Percentiles rank a stretch among this genome's conserved stretches.
Conservation (phyloP, 257 asterid genomes). For the Przewalskia tangutica region DNA sequence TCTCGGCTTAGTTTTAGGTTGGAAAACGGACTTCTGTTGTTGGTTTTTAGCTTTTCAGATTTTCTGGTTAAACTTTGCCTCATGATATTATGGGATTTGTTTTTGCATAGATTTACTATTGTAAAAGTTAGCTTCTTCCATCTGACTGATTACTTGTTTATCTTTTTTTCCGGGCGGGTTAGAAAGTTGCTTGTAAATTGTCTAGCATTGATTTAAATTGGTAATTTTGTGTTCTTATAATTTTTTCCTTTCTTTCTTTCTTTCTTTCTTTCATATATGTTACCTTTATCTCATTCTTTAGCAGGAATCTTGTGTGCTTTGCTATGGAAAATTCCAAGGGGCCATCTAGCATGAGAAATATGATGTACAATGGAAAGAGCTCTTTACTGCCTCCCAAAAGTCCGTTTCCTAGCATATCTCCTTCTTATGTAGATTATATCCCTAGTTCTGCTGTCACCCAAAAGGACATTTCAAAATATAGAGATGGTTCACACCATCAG, state of each 20-base stretch:
- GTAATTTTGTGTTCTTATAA: neutral
- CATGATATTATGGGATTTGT: neutral
- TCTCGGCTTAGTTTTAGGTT: neutral
- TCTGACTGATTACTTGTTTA: neutral
- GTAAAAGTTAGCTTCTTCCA: neutral
- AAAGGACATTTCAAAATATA: slow-evolving; percentile 28
- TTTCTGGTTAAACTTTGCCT: neutral
- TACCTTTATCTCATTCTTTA: neutral
- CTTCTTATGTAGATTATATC: slow-evolving; percentile 54
- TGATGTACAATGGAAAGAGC: slow-evolving; percentile 53
- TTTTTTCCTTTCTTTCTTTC: neutral
- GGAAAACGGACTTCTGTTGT: neutral
- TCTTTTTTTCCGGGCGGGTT: neutral
- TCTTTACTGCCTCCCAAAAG: slow-evolving; percentile 81
- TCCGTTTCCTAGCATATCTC: slow-evolving; percentile 69
- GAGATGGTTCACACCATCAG: slow-evolving; percentile 27
- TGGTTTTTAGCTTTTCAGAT: neutral
- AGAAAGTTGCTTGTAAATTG: neutral
- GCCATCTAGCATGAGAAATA: slow-evolving; percentile 54
- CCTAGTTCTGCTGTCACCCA: slow-evolving; percentile 44
- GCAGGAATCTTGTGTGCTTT: slow-evolving; percentile 34
- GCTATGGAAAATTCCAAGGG: slow-evolving; percentile 74
- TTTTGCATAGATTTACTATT: neutral
- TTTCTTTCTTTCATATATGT: neutral
- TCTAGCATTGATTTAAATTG: neutral